Evolutionary conservation across 2,329 filamentous ascomycete species (phyloP), one percentile per base, ranked within the genome.

Genomic region (Talaromyces funiculosus): DNA sequence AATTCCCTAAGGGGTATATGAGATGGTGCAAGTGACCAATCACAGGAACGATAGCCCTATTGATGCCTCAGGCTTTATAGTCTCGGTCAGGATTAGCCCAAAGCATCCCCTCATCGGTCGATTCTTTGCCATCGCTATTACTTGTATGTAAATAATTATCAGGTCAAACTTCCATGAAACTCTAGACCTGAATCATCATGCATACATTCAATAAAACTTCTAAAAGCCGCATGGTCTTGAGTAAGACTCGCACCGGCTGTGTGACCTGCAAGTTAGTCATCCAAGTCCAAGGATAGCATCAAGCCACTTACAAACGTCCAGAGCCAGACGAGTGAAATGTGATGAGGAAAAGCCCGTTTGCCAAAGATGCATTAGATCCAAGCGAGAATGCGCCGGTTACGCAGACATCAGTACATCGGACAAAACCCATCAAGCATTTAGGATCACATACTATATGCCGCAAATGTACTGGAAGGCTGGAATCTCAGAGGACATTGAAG

Each of bases 211-310:
- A 14, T 8, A 49, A 57, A 40, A 38, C 29, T 35, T n/a, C 22
- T 7, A 57, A 43, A 61, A 47, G 43, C 24, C 59, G 59, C 20
- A 49, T 61, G 43, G 38, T 40, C 33, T 33, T 61, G 20, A 51
- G 53, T 37, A 61, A 31, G 37, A 22, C 43, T 33, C 53, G 59
- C 26, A 57, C 53, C 7, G 59, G 59, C 4, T 61, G 59, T 33
- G 33, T 10, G 20, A 61, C 59, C 3, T 61, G 59, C 59, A 61
- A 61, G 59, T 61, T 33, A 42, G 59, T 61, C n/a, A 35, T n/a
- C 22, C 14, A 37, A 16, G 43, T 26, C 20, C 33, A 43, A 37
- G 18, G 20, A 37, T 3, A n/a, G 8, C 26, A 43, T 29, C 20
- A 14, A 26, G 16, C 29, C 3, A 24, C 20, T 59, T 1, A 56